These are phyloP conservation scores for Cladophialophora bantiana DNA, from an alignment of 2,329 filamentous ascomycete genomes.

Conservation along the genomic window DNA sequence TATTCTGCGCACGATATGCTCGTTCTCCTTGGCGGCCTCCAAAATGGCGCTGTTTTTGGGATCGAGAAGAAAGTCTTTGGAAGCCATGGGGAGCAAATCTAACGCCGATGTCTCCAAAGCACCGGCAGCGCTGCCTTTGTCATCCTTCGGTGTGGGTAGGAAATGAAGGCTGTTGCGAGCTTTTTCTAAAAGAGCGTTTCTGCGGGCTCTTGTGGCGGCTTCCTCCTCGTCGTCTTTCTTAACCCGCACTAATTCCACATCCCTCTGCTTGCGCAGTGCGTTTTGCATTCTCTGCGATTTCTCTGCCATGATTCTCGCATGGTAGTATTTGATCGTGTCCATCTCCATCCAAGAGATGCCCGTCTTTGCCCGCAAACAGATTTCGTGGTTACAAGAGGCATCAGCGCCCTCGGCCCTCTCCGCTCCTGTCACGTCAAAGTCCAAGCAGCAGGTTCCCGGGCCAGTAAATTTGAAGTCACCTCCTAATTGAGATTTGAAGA, in stretches of 20 bases:
- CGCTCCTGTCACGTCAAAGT: conserved; percentile 18
- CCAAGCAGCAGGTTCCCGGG: conserved; percentile 33
- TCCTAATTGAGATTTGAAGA: conserved; percentile 36
- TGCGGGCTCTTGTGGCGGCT: conserved; percentile 28
- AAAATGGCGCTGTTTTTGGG: conserved; percentile 35
- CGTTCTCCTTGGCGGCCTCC: conserved; percentile 38
- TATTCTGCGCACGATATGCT: conserved; percentile 36
- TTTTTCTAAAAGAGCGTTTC: conserved; percentile 28
- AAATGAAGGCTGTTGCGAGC: conserved; percentile 5
- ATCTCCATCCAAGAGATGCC: conserved; percentile 40
- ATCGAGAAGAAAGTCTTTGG: conserved; percentile 32
- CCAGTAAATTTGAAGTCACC: conserved; percentile 38
- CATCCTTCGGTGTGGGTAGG: conserved; percentile 1
- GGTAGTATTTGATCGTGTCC: conserved; percentile 41
- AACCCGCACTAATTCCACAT: conserved; percentile 38
- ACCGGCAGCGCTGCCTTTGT: background rate
- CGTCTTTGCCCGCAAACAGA: conserved; percentile 37
- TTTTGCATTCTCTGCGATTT: conserved; percentile 38
- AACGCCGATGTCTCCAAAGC: conserved; percentile 15
- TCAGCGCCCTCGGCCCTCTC: conserved; percentile 8
- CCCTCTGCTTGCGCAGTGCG: conserved; percentile 40
- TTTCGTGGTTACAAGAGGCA: conserved; percentile 35
- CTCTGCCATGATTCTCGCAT: conserved; percentile 35
- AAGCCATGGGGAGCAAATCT: conserved; percentile 28
- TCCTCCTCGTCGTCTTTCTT: conserved; percentile 38